Percentiles rank a stretch among this genome's conserved stretches.
phyloP scores from a whole-genome alignment of 805 yeast genomes.

The Saccharomycopsis schoenii region DNA sequence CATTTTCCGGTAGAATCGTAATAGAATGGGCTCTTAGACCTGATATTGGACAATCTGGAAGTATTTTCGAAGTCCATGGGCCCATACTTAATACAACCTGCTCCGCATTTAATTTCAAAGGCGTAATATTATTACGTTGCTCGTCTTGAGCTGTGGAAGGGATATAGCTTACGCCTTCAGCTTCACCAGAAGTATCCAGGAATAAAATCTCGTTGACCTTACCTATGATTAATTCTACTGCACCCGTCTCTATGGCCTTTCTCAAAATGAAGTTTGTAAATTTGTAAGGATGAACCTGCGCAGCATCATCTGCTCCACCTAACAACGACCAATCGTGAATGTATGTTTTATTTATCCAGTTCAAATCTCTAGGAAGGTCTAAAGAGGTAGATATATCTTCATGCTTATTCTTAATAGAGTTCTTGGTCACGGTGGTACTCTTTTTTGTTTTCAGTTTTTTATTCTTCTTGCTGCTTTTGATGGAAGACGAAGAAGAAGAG shows the following conservation, averaged over 20 bases:
- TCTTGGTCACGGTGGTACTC: constrained; percentile 23
- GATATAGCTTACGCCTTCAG: constrained; percentile 59
- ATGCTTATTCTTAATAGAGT: constrained; percentile 24
- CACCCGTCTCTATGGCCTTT: constrained; percentile 72
- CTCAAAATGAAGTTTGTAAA: constrained; percentile 78
- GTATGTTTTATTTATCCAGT: constrained; percentile 63
- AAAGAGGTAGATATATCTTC: constrained; percentile 13
- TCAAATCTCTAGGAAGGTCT: constrained; percentile 50
- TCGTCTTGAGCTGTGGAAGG: constrained; percentile 31
- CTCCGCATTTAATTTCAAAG: constrained; percentile 50
- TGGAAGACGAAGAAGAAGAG: not conserved
- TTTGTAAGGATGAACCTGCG: constrained; percentile 93
- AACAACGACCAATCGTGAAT: constrained; percentile 67
- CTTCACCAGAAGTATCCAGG: constrained; percentile 53
- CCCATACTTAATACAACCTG: constrained; percentile 83
- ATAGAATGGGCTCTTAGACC: constrained; percentile 94
- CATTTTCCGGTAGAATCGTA: constrained; percentile 72
- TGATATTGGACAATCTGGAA: constrained; percentile 89
- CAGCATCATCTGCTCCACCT: constrained; percentile 83
- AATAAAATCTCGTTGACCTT: constrained; percentile 63
- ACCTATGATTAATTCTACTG: constrained; percentile 78
- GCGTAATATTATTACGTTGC: constrained; percentile 26
- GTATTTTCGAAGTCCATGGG: constrained; percentile 90
- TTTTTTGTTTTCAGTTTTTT: constrained; percentile 28
- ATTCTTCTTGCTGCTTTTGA: not conserved